Evolutionary conservation across 108 stramenopile species (phyloP).

Genomic region (Nitzschia sp.): DNA sequence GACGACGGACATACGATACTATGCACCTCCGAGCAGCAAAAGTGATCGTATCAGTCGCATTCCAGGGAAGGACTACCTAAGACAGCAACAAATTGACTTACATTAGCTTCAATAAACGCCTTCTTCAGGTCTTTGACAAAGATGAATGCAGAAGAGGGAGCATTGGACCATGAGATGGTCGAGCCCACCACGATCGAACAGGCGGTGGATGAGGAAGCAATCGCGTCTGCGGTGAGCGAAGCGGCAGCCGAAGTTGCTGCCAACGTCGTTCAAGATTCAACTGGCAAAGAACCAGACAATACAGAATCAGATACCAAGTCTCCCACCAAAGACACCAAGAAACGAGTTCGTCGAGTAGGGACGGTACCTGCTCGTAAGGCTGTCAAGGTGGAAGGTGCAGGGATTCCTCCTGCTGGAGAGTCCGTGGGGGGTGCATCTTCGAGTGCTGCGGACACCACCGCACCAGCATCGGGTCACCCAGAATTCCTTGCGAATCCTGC

Average conservation of each 20-base stretch:
- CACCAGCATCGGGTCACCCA: neutral
- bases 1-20: no score
- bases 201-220: conserved; percentile 15
- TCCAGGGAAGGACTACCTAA: no score
- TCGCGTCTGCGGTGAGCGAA: conserved; percentile 8
- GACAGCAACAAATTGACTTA: neutral
- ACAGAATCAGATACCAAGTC: no score
- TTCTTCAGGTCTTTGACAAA: conserved; percentile 13
- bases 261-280: neutral
- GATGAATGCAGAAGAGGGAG: neutral
- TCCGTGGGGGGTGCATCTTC: conserved; percentile 14
- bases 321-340: neutral
- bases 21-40: no score
- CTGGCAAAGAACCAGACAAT: no score
- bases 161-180: conserved; percentile 4
- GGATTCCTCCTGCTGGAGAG: neutral
- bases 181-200: conserved; percentile 14
- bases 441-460: conserved; percentile 6
- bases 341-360: conserved; percentile 17
- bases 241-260: conserved; percentile 11
- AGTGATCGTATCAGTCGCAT: no score
- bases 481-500: neutral
- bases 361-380: conserved; percentile 14
- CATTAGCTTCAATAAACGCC: conserved; percentile 22
- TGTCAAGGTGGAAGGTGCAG: neutral